Evolutionary conservation across 495 filamentous ascomycete species (phyloP).

Genomic region (Podospora sp.): DNA sequence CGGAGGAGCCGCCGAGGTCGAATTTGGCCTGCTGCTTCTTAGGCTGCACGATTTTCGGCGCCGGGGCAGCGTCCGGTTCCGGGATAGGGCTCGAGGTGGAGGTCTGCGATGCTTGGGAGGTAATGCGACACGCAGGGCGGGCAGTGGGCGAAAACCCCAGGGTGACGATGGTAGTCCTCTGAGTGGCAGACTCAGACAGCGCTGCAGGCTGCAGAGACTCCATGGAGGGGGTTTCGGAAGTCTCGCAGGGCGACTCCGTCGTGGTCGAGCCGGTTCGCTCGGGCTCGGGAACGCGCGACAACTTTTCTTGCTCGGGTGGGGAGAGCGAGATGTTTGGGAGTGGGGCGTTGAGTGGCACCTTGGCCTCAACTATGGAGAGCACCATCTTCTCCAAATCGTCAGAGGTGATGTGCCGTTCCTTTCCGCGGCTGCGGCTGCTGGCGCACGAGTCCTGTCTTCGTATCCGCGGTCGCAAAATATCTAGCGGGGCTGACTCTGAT

Average conservation of each 20-base stretch:
- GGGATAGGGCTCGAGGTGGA: slow-evolving; percentile 42
- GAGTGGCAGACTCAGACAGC: slow-evolving; percentile 42
- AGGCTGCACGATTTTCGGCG: slow-evolving; percentile 50
- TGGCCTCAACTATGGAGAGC: slow-evolving; percentile 77
- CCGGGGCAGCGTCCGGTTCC: slow-evolving; percentile 47
- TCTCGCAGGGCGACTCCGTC: slow-evolving; percentile 39
- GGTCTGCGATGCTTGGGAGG: slow-evolving; percentile 32
- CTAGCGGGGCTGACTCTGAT: slow-evolving; percentile 56
- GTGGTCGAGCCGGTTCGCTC: slow-evolving; percentile 43
- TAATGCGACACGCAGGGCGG: slow-evolving; percentile 60
- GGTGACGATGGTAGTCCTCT: slow-evolving; percentile 69
- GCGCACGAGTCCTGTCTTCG: slow-evolving; percentile 57
- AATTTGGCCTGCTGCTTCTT: slow-evolving; percentile 57
- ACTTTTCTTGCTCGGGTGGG: slow-evolving; percentile 21
- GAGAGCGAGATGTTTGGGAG: slow-evolving; percentile 52
- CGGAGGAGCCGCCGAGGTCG: slow-evolving; percentile 57
- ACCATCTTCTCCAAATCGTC: slow-evolving; percentile 88
- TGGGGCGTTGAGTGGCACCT: slow-evolving; percentile 63
- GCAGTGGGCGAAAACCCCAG: slow-evolving; percentile 81
- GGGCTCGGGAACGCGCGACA: slow-evolving; percentile 33
- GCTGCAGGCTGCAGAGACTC: slow-evolving; percentile 39
- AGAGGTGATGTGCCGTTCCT: slow-evolving; percentile 89
- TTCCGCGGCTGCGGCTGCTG: slow-evolving; percentile 65
- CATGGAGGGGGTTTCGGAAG: slow-evolving; percentile 32
- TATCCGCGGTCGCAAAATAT: slow-evolving; percentile 62